Evolutionary conservation across 371 early-diverging fungal genomes (phyloP), one percentile per base, ranked within the genome.

Genomic region (Syncephalastrum monosporum): DNA sequence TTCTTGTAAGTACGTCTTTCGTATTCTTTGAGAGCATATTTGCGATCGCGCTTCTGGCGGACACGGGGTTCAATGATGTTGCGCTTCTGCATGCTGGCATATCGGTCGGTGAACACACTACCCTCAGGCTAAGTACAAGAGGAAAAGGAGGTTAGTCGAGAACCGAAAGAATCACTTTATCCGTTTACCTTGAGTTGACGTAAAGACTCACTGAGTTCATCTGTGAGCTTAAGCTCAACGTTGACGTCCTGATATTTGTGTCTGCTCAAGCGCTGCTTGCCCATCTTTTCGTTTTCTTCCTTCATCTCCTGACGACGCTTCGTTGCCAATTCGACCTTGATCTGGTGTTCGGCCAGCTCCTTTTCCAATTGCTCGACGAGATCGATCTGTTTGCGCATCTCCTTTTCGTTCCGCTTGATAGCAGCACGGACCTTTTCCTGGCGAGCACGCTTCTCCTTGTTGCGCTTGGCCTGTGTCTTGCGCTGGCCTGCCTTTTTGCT

Each of bases 51-150:
- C 60, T 62, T 71, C 47, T 82, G 75, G 6, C 78, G 81, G 24
- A 88, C 72, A 61, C 92, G 74, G 16, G 94, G 85, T 69, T 96
- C 97, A 55, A 96, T 85, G 55, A 97, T 69, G 60, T 90, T 90
- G 61, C 96, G 89, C 65, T 92, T 83, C 68, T 92, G 88, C 50
- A 95, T 69, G 64, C 89, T 89, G 66, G 72, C 72, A 79, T 91
- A 94, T 42, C 90, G 80, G 62, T 96, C 96, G 41, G 74, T 72
- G 61, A 94, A 83, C 55, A 91, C 63, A 57, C 87, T 94, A 50
- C 95, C 92, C 79, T 96, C 95, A 16, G 96, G 94, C 86, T 91
- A 70, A n/a, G 23, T 15, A 56, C 42, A 47, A 41, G 25, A 24
- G 6, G 56, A 43, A 42, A 41, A 25, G 16, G 6, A 19, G 42